Evolutionary conservation across 2,329 filamentous ascomycete species (phyloP).

Genomic region (Neofusicoccum ribis): DNA sequence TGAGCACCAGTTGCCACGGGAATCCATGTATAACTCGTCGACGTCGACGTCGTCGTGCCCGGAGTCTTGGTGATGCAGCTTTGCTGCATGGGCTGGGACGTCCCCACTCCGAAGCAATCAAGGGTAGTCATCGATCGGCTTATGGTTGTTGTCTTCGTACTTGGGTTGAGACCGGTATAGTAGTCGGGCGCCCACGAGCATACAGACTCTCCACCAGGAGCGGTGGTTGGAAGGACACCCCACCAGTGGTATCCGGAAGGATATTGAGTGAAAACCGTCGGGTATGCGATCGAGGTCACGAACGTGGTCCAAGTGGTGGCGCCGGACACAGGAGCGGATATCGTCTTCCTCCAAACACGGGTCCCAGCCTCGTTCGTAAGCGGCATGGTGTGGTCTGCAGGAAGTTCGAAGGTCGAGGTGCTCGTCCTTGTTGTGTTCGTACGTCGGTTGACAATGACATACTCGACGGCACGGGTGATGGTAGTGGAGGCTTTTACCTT

Average conservation of each 20-base stretch:
- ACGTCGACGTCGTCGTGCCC: background rate
- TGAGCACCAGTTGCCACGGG: background rate
- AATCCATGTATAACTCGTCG: background rate
- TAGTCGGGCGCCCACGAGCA: conserved; percentile 10
- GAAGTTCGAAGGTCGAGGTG: background rate
- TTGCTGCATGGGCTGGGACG: too few relatives aligned
- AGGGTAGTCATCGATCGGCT: too few relatives aligned
- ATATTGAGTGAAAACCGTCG: background rate
- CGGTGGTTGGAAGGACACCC: background rate
- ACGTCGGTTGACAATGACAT: conserved; percentile 1
- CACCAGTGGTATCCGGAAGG: conserved; percentile 4
- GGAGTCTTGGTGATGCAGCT: background rate
- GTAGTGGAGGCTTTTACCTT: background rate
- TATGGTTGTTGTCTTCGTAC: too few relatives aligned
- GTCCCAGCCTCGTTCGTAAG: conserved; percentile 2
- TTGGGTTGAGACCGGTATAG: too few relatives aligned
- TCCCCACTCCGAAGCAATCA: too few relatives aligned
- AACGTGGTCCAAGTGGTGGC: background rate
- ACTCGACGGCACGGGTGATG: background rate
- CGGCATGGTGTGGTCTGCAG: background rate
- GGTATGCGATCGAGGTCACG: background rate
- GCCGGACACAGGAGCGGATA: background rate
- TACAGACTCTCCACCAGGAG: background rate
- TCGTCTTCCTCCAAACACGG: background rate
- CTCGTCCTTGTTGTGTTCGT: background rate